Evolutionary conservation across 2,329 filamentous ascomycete species (phyloP).

Genomic region (Colletotrichum salicis): DNA sequence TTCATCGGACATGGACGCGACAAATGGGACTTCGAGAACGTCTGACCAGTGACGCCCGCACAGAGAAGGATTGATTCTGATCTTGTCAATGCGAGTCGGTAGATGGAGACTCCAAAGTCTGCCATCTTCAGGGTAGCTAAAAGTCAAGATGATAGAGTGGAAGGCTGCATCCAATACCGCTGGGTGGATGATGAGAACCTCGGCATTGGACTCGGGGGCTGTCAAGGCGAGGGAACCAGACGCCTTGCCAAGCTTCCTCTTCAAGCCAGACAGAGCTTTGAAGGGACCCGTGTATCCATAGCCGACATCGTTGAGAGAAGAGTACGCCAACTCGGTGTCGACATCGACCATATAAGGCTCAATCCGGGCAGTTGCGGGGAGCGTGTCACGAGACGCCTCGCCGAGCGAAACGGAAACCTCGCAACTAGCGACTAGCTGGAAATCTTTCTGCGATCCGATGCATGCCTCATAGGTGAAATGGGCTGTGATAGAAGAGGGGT

Average conservation of each 20-base stretch:
- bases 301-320: constrained; percentile 2
- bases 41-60: background rate
- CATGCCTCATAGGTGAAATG: background rate
- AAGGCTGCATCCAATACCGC: constrained; percentile 47
- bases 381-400: background rate
- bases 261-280: background rate
- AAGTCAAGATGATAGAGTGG: constrained; percentile 46
- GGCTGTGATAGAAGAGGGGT: background rate
- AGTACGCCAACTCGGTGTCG: constrained; percentile 10
- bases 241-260: constrained; percentile 2
- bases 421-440: constrained; percentile 28
- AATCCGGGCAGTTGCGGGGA: background rate
- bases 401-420: background rate
- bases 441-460: background rate
- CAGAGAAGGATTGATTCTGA: constrained; percentile 16
- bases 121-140: constrained; percentile 45
- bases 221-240: background rate
- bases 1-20: constrained; percentile 2
- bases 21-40: background rate
- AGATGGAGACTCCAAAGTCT: constrained; percentile 45
- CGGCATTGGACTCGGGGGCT: constrained; percentile 35
- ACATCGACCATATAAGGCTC: constrained; percentile 7
- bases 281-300: constrained; percentile 18
- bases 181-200: constrained; percentile 40
- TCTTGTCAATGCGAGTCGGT: constrained; percentile 40